Evolutionary conservation across 306 rosid genomes (phyloP).

Genomic region (Corylus americana): DNA sequence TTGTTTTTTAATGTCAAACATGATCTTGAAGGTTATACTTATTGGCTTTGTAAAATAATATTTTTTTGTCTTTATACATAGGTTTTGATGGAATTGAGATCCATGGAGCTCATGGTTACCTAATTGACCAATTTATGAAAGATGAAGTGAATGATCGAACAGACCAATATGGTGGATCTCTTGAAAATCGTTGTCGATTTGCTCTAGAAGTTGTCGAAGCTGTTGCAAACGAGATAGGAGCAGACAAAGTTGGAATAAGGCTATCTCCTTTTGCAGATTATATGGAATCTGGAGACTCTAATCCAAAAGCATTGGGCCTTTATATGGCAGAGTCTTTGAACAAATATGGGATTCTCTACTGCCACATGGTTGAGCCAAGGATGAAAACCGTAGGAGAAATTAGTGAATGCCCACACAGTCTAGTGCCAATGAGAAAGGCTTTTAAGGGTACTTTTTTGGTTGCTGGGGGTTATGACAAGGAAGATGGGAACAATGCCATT

Average conservation of each 20-base stretch:
- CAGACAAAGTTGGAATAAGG: constrained; percentile 38
- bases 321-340: constrained; percentile 27
- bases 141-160: constrained; percentile 36
- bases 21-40: neutral
- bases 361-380: constrained; percentile 44
- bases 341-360: constrained; percentile 35
- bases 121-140: constrained; percentile 40
- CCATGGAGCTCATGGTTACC: constrained; percentile 44
- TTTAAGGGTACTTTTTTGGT: constrained; percentile 32
- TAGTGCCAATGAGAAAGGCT: constrained; percentile 34
- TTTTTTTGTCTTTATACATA: neutral
- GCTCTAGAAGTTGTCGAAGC: constrained; percentile 34
- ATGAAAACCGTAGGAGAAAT: constrained; percentile 5
- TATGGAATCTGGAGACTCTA: constrained; percentile 32
- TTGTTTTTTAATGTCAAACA: neutral
- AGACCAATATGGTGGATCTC: constrained; percentile 45
- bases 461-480: constrained; percentile 32
- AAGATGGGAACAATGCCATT: constrained; percentile 30
- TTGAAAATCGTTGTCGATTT: constrained; percentile 40
- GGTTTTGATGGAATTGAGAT: constrained; percentile 51
- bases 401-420: neutral
- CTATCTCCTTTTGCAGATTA: constrained; percentile 37
- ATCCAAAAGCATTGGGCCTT: constrained; percentile 34
- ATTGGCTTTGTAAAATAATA: neutral
- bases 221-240: constrained; percentile 31